Conservation (phyloP, 495 filamentous ascomycete species). For the Xylaria scruposa region DNA sequence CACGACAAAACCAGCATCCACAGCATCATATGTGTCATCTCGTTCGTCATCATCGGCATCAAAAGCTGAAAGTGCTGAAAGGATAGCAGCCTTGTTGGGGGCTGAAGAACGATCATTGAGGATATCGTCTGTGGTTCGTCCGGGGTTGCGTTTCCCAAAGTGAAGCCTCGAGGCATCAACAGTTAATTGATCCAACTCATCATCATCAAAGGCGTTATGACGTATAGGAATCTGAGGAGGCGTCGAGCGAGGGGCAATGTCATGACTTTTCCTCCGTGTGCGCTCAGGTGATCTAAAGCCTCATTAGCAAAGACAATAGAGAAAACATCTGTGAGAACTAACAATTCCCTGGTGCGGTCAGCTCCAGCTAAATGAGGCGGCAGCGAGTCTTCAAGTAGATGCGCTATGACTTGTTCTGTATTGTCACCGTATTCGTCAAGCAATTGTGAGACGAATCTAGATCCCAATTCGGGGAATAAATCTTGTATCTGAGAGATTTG, state of each 20-base stretch:
- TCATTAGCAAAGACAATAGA: slow-evolving; percentile 33
- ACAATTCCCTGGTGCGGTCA: slow-evolving; percentile 63
- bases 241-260: slow-evolving; percentile 49
- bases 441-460: slow-evolving; percentile 78
- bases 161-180: slow-evolving; percentile 67
- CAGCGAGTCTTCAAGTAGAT: slow-evolving; percentile 83
- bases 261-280: slow-evolving; percentile 35
- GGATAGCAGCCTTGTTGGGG: slow-evolving; percentile 82
- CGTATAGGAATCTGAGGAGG: slow-evolving; percentile 47
- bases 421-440: slow-evolving; percentile 80
- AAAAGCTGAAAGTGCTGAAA: slow-evolving; percentile 88
- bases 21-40: slow-evolving; percentile 94
- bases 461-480: slow-evolving; percentile 87
- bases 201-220: slow-evolving; percentile 76
- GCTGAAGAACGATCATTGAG: slow-evolving; percentile 58
- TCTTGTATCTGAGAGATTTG: slow-evolving; percentile 89
- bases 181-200: slow-evolving; percentile 79
- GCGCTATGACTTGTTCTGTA: slow-evolving; percentile 79
- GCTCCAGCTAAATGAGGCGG: slow-evolving; percentile 64
- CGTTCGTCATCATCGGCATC: slow-evolving; percentile 96
- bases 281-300: slow-evolving; percentile 33
- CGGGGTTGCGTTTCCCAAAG: slow-evolving; percentile 72
- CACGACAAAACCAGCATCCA: slow-evolving; percentile 87
- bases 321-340: slow-evolving; percentile 32
- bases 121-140: slow-evolving; percentile 68